Evolutionary conservation across 1,139 yeast species (phyloP), one percentile per base, ranked within the genome.

Genomic region (Yamadazyma blattariae): DNA sequence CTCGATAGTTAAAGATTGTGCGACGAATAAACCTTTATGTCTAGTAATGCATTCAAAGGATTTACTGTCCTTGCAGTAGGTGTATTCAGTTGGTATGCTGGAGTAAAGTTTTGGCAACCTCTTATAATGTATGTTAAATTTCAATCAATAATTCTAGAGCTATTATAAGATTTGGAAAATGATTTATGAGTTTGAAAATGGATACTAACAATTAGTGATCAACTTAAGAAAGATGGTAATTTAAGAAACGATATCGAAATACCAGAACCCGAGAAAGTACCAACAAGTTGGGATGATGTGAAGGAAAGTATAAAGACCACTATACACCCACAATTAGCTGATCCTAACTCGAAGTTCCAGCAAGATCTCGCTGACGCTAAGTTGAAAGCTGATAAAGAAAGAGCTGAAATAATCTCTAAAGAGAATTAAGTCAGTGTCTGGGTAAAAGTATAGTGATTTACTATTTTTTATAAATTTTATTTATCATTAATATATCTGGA

Each of bases 51-150:
- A n/a, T 46, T 47, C 3, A 60, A 59, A 42, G 52, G 51, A 10
- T 28, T 57, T 1, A 46, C 61, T 1, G 37, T 65, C 5, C 40
- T 62, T 19, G 57, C 62, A 20, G 67, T 61, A 4, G 62, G 66
- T 6, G 63, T 58, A 6, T 46, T 67, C 24, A 64, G 74, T 37
- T 67, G 73, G 71, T 70, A 66, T 40, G 58, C 71, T 19, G 84
- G 92, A 1, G 62, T 78, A 37, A 76, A 73, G 51, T 84, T 84
- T 59, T 84, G 87, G 70, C 82, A 80, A 47, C 94, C 95, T 2
- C 56, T 84, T 22, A 71, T 84, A 5, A 70, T 84, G 82, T 77
- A 67, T 50, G 82, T 74, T 32, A 21, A n/a, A n/a, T n/a, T n/a
- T n/a, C n/a, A n/a, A n/a, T n/a, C n/a, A n/a, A 24, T 25, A 25